A percentile compares a stretch with the other conserved stretches of the same genome.
Evolutionary conservation across 208 protist genomes (phyloP).

Genomic region (Acanthamoeba triangularis): DNA sequence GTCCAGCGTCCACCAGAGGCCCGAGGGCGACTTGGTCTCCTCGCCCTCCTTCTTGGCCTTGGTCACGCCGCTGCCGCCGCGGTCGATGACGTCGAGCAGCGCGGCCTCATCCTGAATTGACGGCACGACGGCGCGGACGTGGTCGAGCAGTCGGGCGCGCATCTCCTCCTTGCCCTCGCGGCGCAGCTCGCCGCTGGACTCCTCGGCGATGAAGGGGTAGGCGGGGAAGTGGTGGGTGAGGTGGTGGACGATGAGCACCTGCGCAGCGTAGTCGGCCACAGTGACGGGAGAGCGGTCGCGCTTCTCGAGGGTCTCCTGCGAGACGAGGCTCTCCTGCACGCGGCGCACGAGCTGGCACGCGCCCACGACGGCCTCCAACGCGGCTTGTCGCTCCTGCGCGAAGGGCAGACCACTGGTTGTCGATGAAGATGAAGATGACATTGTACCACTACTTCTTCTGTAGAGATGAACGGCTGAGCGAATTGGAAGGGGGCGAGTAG

Average conservation of each 20-base stretch:
- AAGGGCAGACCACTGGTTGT: conserved; percentile 11
- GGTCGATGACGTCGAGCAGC: conserved; percentile 61
- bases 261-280: conserved; percentile 84
- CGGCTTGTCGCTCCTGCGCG: conserved; percentile 70
- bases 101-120: background rate
- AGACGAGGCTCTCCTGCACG: conserved; percentile 76
- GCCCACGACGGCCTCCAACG: conserved; percentile 78
- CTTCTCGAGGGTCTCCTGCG: conserved; percentile 82
- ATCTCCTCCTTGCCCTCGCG: conserved; percentile 16
- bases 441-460: no score
- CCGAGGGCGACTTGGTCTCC: conserved; percentile 61
- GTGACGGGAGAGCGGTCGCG: conserved; percentile 86
- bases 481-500: no score
- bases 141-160: conserved; percentile 44
- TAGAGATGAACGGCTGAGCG: no score
- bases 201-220: conserved; percentile 85
- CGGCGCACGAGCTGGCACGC: conserved; percentile 74
- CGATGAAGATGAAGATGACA: background rate
- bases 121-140: background rate
- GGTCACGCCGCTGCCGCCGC: background rate
- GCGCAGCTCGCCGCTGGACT: conserved; percentile 81
- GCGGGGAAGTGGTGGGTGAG: conserved; percentile 25
- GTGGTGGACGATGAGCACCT: conserved; percentile 78
- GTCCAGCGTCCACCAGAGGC: conserved; percentile 83
- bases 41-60: background rate